Base-by-base conservation (phyloP, 1,284 basidiomycete species). In the Veloporphyrellus conicus region DNA sequence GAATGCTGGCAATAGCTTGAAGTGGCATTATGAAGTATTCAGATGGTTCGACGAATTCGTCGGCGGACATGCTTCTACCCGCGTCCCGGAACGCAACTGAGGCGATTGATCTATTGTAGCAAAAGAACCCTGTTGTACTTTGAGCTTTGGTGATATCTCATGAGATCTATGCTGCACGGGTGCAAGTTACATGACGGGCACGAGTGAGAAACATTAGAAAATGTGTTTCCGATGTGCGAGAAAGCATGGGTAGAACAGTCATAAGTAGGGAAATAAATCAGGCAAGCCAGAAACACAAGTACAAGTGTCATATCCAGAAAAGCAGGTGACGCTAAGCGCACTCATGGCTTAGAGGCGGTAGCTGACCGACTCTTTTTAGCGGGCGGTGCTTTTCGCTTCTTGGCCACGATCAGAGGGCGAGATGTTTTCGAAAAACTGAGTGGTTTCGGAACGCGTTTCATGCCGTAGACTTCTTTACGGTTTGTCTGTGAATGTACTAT, bases 11-110 rank as follows among this genome's bases (percentile, higher is more conserved):
- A 90, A 90, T 58, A 87, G 84, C 63, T 64, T 88, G 60, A 88
- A 87, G 67, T 93, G 87, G 86, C 87, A 94, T 66, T 74, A 86
- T 55, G 93, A 96, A 65, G 86, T 96, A 6, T 84, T 95, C 70
- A 74, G 78, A 49, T 95, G 90, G 90, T 82, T 93, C 52, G 78
- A 90, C 54, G 72, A 85, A 64, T 90, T 78, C 61, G 75, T 87
- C 16, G 85, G 82, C 34, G 44, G 62, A 19, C 50, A 48, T 7
- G 44, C 43, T 15, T 19, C 40, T 12, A 2, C 20, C 34, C 40
- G 11, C 15, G 3, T 22, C 35, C 39, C 11, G 27, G 28, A 49
- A n/a, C 58, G 44, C 23, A 60, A 62, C 47, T 64, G 31, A 59
- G 36, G 5, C 3, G 6, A 27, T 20, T 6, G 20, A 33, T 10